Conservation (phyloP, 2,329 filamentous ascomycete genomes). For the Penicillium glabrum region DNA sequence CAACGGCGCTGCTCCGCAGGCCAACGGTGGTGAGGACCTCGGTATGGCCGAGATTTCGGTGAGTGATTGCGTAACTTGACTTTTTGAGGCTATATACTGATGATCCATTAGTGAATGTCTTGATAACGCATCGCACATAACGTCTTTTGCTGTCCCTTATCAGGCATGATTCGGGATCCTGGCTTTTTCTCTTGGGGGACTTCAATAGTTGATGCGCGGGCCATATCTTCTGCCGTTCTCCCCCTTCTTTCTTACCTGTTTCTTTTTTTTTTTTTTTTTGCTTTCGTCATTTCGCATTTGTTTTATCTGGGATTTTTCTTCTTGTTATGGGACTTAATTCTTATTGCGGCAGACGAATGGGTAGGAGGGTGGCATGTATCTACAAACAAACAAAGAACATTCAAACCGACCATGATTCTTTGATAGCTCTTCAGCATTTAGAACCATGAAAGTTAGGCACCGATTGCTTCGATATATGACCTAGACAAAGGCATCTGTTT, state of each 20-base stretch:
- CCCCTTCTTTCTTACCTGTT: not conserved
- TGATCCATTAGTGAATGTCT: not conserved
- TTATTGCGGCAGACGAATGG: constrained; percentile 10
- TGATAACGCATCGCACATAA: not conserved
- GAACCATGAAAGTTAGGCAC: not conserved
- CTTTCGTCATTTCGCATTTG: not conserved
- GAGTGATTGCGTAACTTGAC: constrained; percentile 23
- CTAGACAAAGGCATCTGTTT: not conserved
- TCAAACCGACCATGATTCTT: constrained; percentile 6
- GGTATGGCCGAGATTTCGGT: constrained; percentile 60
- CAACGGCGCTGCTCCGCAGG: constrained; percentile 49
- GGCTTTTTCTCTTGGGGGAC: constrained; percentile 4
- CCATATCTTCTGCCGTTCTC: constrained; percentile 22
- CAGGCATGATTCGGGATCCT: not conserved
- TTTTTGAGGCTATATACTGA: not conserved
- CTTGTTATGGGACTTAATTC: constrained; percentile 12
- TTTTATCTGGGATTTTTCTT: constrained; percentile 5
- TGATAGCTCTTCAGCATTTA: not conserved
- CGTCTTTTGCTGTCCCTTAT: not conserved
- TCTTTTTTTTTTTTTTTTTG: constrained; percentile 3
- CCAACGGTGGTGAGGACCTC: constrained; percentile 52
- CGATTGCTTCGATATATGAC: not conserved
- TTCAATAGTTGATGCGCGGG: constrained; percentile 26
- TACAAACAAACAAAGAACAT: constrained; percentile 15
- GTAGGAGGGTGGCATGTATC: constrained; percentile 19